Percentiles rank a stretch among this genome's conserved stretches.
Evolutionary conservation across 2,329 filamentous ascomycete genomes (phyloP).

Genomic region (Microdochium trichocladiopsis): DNA sequence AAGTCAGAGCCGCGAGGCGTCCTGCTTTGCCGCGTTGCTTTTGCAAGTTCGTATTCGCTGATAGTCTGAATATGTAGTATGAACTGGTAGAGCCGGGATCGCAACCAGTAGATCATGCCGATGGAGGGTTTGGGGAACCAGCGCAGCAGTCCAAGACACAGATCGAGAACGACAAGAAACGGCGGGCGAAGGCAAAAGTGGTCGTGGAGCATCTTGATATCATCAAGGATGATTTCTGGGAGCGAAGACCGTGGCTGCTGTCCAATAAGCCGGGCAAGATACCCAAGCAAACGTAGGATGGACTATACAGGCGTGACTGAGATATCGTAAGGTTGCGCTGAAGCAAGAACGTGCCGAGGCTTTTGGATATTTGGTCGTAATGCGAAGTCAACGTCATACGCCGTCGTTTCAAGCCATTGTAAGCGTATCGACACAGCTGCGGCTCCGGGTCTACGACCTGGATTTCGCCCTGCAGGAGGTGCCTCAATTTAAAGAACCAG

Average conservation of each 20-base stretch:
- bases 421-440: no score
- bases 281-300: conserved; percentile 45
- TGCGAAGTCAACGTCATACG: no score
- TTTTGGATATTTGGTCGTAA: neutral
- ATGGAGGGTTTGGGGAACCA: conserved; percentile 44
- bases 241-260: conserved; percentile 74
- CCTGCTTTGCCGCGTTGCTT: no score
- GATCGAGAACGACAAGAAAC: conserved; percentile 74
- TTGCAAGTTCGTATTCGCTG: neutral
- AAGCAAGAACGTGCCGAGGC: neutral
- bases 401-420: no score
- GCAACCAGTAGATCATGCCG: conserved; percentile 36
- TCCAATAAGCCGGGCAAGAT: conserved; percentile 67
- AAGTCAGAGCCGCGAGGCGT: conserved; percentile 26
- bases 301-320: neutral
- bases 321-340: neutral
- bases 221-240: conserved; percentile 94
- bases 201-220: conserved; percentile 84
- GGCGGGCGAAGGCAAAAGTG: conserved; percentile 71
- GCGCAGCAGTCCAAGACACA: conserved; percentile 67
- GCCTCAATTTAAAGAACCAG: no score
- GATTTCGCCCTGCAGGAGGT: no score
- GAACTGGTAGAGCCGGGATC: conserved; percentile 57
- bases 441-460: no score
- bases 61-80: conserved; percentile 42